Evolutionary conservation across 345 rosid species (phyloP).

Genomic region (Cochlearia excelsa): DNA sequence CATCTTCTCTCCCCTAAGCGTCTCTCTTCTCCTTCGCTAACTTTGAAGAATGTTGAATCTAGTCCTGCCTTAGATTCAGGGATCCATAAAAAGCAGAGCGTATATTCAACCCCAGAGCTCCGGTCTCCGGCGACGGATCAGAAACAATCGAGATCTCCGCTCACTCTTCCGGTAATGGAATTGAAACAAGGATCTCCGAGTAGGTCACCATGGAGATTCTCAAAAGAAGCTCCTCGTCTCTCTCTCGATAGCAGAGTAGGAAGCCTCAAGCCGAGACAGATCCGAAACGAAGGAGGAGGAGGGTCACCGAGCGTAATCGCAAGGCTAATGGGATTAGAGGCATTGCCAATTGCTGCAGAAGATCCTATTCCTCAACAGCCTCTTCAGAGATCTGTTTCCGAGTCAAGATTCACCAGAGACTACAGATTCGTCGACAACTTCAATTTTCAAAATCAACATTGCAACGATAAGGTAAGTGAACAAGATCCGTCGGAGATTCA

Average conservation of each 20-base stretch:
- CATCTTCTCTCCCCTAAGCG: conserved; percentile 63
- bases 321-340: conserved; percentile 88
- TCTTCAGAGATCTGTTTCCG: conserved; percentile 92
- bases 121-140: conserved; percentile 47
- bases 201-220: conserved; percentile 74
- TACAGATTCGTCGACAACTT: conserved; percentile 52
- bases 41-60: too few species aligned
- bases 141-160: conserved; percentile 24
- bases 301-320: conserved; percentile 91
- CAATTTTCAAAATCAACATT: conserved; percentile 22
- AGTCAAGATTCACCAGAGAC: conserved; percentile 71
- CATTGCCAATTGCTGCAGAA: conserved; percentile 43
- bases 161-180: conserved; percentile 55
- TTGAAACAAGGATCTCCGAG: conserved; percentile 43
- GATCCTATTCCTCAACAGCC: conserved; percentile 22
- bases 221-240: conserved; percentile 86
- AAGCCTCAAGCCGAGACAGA: conserved; percentile 76
- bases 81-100: conserved; percentile 32
- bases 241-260: conserved; percentile 99
- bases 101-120: conserved; percentile 48
- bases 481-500: conserved; percentile 27
- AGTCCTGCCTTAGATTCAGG: conserved; percentile 35
- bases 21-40: conserved; percentile 44
- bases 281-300: conserved; percentile 34
- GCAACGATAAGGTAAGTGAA: conserved; percentile 8